A percentile compares a stretch with the other conserved stretches of the same genome.
Evolutionary conservation across 306 rosid species (phyloP).

Genomic region (Ceratonia siliqua): DNA sequence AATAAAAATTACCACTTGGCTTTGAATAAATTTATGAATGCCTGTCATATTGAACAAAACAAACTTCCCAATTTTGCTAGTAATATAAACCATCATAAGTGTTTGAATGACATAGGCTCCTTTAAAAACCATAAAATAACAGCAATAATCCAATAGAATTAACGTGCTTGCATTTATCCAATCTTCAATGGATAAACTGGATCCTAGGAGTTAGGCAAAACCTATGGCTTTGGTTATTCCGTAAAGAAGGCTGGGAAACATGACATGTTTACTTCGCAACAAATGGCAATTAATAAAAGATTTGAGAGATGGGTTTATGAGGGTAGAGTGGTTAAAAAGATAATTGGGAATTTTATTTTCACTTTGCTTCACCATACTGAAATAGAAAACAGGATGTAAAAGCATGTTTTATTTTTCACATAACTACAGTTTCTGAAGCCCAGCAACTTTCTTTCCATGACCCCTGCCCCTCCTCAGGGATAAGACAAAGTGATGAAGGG

Average conservation of each 20-base stretch:
- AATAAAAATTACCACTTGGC: not conserved
- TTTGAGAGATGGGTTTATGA: not conserved
- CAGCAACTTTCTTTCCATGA: slow-evolving; percentile 4
- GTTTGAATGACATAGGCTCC: not conserved
- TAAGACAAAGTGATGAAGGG: not conserved
- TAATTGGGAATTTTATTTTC: not conserved
- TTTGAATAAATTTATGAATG: not conserved
- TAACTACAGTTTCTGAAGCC: not conserved
- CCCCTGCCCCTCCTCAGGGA: not conserved
- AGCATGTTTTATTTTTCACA: not conserved
- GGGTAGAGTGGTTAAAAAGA: slow-evolving; percentile 3
- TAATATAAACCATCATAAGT: not conserved
- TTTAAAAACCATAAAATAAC: not conserved
- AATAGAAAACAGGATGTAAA: slow-evolving; percentile 20
- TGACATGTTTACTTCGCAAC: not conserved
- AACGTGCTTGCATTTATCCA: not conserved
- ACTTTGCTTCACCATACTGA: slow-evolving; percentile 6
- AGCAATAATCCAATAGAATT: not conserved
- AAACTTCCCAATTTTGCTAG: not conserved
- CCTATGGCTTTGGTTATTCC: not conserved
- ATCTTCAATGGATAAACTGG: not conserved
- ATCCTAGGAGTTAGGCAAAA: slow-evolving; percentile 24
- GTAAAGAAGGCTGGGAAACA: not conserved
- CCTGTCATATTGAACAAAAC: not conserved
- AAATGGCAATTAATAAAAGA: not conserved